Evolutionary conservation across 164 flowering plant genomes (phyloP).

Genomic region (Chimonanthus salicifolius): DNA sequence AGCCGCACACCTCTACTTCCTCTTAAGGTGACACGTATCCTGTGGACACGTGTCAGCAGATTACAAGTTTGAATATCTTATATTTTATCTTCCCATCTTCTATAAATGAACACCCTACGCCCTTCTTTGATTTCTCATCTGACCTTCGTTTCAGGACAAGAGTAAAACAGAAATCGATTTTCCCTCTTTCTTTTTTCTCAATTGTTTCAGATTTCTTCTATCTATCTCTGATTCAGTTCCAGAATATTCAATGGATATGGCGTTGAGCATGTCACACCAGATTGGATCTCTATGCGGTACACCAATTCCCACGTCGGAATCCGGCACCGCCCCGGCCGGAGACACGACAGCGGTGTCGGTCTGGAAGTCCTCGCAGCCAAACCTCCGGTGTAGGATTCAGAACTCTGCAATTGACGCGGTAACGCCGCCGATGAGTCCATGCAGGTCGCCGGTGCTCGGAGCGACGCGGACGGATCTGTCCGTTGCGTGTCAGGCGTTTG

Average conservation of each 20-base stretch:
- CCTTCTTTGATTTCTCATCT: too few relatives aligned
- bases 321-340: conserved; percentile 10
- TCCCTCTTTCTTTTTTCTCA: too few relatives aligned
- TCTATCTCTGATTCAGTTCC: too few relatives aligned
- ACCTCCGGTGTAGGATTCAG: conserved; percentile 33
- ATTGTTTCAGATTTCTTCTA: too few relatives aligned
- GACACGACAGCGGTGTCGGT: conserved; percentile 24
- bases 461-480: conserved; percentile 52
- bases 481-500: conserved; percentile 65
- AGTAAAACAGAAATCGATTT: too few relatives aligned
- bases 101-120: too few relatives aligned
- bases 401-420: conserved; percentile 27
- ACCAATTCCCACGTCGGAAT: conserved; percentile 20
- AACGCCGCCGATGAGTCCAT: conserved; percentile 66
- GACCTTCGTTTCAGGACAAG: too few relatives aligned
- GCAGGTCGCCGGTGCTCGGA: conserved; percentile 44
- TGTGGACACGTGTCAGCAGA: too few relatives aligned
- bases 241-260: conserved; percentile 21
- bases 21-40: too few relatives aligned
- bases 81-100: too few relatives aligned
- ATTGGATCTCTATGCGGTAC: conserved; percentile 50
- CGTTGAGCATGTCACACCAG: conserved; percentile 46
- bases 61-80: too few relatives aligned
- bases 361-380: conserved; percentile 40
- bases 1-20: too few relatives aligned